Percentiles rank a stretch among this genome's conserved stretches.
These are phyloP conservation scores for Termitomyces heimii DNA, from an alignment of 768 basidiomycete species.

Conservation along the genomic window DNA sequence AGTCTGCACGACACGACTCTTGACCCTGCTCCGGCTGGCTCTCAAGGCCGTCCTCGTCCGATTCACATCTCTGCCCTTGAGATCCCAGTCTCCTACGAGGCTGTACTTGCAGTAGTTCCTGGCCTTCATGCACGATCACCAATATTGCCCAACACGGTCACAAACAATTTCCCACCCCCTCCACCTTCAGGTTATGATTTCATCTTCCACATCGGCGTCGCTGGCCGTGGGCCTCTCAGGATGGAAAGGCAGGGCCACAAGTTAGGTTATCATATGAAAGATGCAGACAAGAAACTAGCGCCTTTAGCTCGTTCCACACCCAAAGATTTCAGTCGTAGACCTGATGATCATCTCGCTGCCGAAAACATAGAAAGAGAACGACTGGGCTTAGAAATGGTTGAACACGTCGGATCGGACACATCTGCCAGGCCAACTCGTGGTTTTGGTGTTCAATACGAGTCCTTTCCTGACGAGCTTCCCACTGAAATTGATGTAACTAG, in stretches of 20 bases:
- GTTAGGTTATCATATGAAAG: slow-evolving; percentile 64
- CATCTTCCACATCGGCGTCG: slow-evolving; percentile 66
- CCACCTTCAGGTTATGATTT: slow-evolving; percentile 57
- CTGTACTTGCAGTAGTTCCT: slow-evolving; percentile 48
- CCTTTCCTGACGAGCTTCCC: slow-evolving; percentile 47
- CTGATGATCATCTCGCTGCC: slow-evolving; percentile 26
- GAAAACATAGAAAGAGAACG: slow-evolving; percentile 31
- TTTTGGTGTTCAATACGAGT: slow-evolving; percentile 46
- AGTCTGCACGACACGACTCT: slow-evolving; percentile 54
- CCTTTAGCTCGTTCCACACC: slow-evolving; percentile 38
- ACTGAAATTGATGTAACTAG: slow-evolving; percentile 58
- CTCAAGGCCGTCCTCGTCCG: slow-evolving; percentile 21
- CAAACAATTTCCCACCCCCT: slow-evolving; percentile 26
- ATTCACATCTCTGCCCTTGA: slow-evolving; percentile 57
- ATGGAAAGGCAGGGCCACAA: slow-evolving; percentile 67
- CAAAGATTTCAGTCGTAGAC: slow-evolving; percentile 34
- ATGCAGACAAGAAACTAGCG: slow-evolving; percentile 52
- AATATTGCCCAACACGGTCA: slow-evolving; percentile 31
- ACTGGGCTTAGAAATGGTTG: slow-evolving; percentile 32
- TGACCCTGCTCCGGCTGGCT: slow-evolving; percentile 22
- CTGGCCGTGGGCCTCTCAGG: slow-evolving; percentile 54
- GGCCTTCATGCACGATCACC: slow-evolving; percentile 59
- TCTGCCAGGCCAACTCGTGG: slow-evolving; percentile 33
- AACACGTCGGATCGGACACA: slow-evolving; percentile 25
- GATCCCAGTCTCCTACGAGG: slow-evolving; percentile 55